These are phyloP conservation scores for Penicillium sp. DNA, from an alignment of 2,329 filamentous ascomycete genomes.

Conservation along the genomic window DNA sequence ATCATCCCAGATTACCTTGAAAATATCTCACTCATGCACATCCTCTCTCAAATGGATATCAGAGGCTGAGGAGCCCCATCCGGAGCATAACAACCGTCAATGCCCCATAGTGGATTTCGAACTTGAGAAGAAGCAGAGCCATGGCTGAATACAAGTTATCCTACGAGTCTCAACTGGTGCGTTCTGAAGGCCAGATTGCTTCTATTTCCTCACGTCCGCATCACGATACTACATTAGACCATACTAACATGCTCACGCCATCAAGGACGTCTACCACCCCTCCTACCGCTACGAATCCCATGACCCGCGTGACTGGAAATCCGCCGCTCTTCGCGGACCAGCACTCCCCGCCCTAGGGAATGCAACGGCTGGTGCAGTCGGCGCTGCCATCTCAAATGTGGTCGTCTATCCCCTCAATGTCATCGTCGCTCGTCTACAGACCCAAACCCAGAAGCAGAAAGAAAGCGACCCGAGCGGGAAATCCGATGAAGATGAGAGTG, in stretches of 20 bases:
- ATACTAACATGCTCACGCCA: background rate
- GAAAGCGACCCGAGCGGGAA: slow-evolving; percentile 29
- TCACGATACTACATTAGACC: background rate
- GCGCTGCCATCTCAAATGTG: slow-evolving; percentile 69
- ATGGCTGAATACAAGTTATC: slow-evolving; percentile 62
- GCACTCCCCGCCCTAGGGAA: slow-evolving; percentile 68
- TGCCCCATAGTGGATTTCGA: background rate
- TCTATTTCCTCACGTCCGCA: background rate
- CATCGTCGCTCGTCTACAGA: slow-evolving; percentile 71
- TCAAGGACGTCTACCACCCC: slow-evolving; percentile 38
- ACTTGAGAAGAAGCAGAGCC: slow-evolving; percentile 8
- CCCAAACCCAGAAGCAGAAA: slow-evolving; percentile 57
- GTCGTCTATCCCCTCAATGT: slow-evolving; percentile 73
- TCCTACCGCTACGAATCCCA: slow-evolving; percentile 36
- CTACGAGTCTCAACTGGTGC: slow-evolving; percentile 41
- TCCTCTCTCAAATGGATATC: background rate
- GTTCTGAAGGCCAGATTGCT: background rate
- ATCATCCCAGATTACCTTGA: background rate
- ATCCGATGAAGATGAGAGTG: slow-evolving; percentile 44
- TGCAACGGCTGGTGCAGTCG: slow-evolving; percentile 68
- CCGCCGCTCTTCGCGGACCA: slow-evolving; percentile 29
- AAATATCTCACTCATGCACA: background rate
- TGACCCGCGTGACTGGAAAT: slow-evolving; percentile 26
- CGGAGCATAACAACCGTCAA: background rate
- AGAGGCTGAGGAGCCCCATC: background rate